Evolutionary conservation across 192 early-diverging fungal genomes (phyloP), one percentile per base, ranked within the genome.

Genomic region (Obelidium mucronatum): DNA sequence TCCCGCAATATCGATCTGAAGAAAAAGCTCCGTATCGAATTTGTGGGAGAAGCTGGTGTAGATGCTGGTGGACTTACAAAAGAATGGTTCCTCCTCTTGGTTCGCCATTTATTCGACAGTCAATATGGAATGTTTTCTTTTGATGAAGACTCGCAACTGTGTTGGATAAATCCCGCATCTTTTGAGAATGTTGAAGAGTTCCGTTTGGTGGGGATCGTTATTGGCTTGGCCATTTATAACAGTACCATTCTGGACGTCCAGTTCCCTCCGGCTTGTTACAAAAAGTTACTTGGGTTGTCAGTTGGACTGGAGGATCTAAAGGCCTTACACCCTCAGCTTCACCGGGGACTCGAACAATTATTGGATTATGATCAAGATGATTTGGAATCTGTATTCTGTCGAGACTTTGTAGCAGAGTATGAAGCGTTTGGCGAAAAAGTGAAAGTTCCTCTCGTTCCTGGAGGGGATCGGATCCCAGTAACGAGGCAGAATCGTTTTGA

Each of bases 31-130:
- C 61, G 78, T 17, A 88, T 88, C 17, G 81, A 84, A 75, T 88
- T 87, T 63, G 60, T 74, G 26, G 80, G 83, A 55, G 86, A 87
- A 64, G 81, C 64, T 17, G 96, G 93, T 31, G 92, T 97, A 15
- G 95, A 96, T 74, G 94, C 95, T 69, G 96, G 96, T 55, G 96
- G 96, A 13, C 92, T 97, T 35, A 94, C 94, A 65, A 96, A 96
- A 75, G 96, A 97, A 83, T 97, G 95, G 83, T 96, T 97, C 73
- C 91, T 94, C 63, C 86, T 96, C 31, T 89, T 96, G 19, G 92
- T 96, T 51, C 87, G 93, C 64, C 93, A 96, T 40, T 85, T 97
- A 28, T 95, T 96, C 82, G 92, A 94, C 71, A 84, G 86, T 8
- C 90, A 93, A 74, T 97, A 94, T 78, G 95, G 96, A 55, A 86